These are phyloP conservation scores for Colletotrichum sp. DNA, from an alignment of 2,329 filamentous ascomycete species.

Conservation along the genomic window DNA sequence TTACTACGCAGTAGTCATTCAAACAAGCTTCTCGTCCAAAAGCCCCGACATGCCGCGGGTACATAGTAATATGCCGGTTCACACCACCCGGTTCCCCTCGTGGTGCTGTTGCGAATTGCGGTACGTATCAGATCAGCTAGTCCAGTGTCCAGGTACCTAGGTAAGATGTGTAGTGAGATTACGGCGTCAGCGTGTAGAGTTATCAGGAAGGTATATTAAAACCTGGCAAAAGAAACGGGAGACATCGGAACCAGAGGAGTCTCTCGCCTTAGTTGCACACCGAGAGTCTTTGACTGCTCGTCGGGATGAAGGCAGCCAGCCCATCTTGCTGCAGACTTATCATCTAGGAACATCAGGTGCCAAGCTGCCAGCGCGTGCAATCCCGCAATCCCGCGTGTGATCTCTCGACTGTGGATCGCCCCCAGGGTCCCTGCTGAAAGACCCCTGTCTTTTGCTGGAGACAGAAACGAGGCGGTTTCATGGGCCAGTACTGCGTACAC, in stretches of 20 bases:
- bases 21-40: neutral
- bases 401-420: conserved; percentile 8
- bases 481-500: neutral
- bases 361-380: conserved; percentile 17
- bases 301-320: neutral
- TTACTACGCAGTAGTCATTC: neutral
- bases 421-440: neutral
- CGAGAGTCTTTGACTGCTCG: neutral
- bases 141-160: neutral
- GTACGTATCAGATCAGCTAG: neutral
- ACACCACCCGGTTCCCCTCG: neutral
- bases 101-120: neutral
- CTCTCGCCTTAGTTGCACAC: neutral
- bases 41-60: neutral
- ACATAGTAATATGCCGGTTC: neutral
- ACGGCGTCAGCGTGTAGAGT: neutral
- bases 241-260: neutral
- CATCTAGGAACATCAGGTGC: conserved; percentile 11
- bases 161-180: neutral
- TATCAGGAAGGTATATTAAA: neutral
- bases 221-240: neutral
- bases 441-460: neutral
- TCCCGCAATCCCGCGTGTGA: conserved; percentile 15
- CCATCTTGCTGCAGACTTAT: conserved; percentile 2
- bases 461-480: neutral